Evolutionary conservation across 805 yeast species (phyloP).

Genomic region (Metschnikowia vanudenii): DNA sequence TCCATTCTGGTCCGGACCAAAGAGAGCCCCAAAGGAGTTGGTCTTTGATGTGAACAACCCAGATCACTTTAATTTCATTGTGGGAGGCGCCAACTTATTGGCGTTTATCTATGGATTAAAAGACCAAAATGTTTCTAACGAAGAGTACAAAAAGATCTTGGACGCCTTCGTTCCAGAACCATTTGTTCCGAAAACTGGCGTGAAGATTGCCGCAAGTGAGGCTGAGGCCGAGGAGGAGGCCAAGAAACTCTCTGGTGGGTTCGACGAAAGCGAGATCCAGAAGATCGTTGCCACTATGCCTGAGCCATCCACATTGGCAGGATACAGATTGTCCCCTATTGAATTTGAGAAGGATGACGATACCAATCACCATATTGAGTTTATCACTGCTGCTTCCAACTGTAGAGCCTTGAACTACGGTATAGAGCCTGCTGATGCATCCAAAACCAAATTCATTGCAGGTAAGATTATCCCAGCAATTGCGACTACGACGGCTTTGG

Average conservation of each 20-base stretch:
- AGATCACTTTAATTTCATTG: conserved; percentile 79
- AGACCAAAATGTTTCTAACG: conserved; percentile 60
- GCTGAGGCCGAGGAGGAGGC: conserved; percentile 87
- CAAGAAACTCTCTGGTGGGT: conserved; percentile 31
- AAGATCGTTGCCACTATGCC: conserved; percentile 78
- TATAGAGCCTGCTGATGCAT: conserved; percentile 84
- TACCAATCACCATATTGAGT: conserved; percentile 92
- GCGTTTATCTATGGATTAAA: conserved; percentile 89
- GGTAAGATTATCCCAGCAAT: conserved; percentile 98
- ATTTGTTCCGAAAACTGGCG: conserved; percentile 71
- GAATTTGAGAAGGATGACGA: conserved; percentile 99
- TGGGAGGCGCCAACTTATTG: conserved; percentile 86
- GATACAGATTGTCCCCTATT: conserved; percentile 81
- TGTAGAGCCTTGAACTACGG: conserved; percentile 90
- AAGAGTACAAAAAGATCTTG: conserved; percentile 56
- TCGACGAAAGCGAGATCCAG: conserved; percentile 65
- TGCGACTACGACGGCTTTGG: conserved; percentile 98
- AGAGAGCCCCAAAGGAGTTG: conserved; percentile 91
- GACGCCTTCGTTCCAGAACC: conserved; percentile 43
- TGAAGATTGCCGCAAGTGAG: conserved; percentile 81
- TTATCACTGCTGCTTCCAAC: conserved; percentile 93
- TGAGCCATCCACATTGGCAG: conserved; percentile 82
- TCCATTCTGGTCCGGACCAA: conserved; percentile 97
- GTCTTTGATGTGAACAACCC: conserved; percentile 69
- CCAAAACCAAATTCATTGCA: conserved; percentile 93